A percentile compares a stretch with the other conserved stretches of the same genome.
phyloP scores from a whole-genome alignment of 805 yeast genomes.

The Candida nonsorbophila region DNA sequence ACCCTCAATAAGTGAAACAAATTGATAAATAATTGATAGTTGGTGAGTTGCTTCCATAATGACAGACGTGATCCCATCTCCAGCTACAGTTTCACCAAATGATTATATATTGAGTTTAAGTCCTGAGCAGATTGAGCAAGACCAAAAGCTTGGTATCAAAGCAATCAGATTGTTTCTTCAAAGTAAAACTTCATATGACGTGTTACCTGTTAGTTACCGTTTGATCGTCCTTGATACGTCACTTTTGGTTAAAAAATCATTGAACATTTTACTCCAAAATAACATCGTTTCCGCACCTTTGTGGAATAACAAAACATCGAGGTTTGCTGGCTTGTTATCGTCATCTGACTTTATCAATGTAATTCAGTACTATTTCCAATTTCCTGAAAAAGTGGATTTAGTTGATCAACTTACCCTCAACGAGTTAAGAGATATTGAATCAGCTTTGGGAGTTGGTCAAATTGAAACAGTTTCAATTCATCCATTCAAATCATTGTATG shows the following conservation, averaged over 20 bases:
- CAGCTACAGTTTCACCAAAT: conserved; percentile 29
- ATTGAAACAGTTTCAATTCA: conserved; percentile 84
- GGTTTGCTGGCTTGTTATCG: conserved; percentile 92
- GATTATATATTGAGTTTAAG: conserved; percentile 38
- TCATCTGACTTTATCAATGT: conserved; percentile 92
- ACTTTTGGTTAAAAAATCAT: conserved; percentile 79
- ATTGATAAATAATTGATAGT: too few species aligned
- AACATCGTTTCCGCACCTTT: conserved; percentile 94
- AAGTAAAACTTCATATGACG: conserved; percentile 93
- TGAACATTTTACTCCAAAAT: conserved; percentile 85
- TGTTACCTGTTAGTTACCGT: conserved; percentile 90
- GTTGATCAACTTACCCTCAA: conserved; percentile 82
- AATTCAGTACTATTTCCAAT: conserved; percentile 86
- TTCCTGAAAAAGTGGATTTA: conserved; percentile 81
- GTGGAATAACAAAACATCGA: conserved; percentile 85
- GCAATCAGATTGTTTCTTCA: conserved; percentile 81
- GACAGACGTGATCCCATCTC: conserved; percentile 1
- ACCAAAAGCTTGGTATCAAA: conserved; percentile 70
- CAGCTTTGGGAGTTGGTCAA: conserved; percentile 78
- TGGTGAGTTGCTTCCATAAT: too few species aligned
- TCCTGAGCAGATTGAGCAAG: conserved; percentile 42
- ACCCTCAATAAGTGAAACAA: too few species aligned
- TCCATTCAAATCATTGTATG: conserved; percentile 84
- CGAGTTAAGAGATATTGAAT: conserved; percentile 82
- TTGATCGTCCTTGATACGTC: conserved; percentile 92